Evolutionary conservation across 805 yeast species (phyloP).

Genomic region (Wickerhamomyces ciferrii): DNA sequence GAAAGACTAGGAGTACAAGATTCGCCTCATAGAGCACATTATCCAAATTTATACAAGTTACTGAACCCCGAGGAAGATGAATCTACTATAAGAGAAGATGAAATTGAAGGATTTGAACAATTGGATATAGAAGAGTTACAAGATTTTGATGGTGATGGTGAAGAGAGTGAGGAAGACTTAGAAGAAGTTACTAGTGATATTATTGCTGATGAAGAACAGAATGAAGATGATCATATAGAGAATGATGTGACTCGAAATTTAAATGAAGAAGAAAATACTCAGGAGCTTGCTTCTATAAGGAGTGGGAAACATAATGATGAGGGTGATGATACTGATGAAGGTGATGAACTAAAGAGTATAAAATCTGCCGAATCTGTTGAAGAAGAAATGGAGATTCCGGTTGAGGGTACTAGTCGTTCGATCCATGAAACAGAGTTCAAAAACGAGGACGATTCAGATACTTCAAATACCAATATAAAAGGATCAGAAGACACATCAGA

Average conservation of each 20-base stretch:
- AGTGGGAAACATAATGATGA: too few relatives aligned
- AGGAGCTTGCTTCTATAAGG: too few relatives aligned
- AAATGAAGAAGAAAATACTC: too few relatives aligned
- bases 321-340: background rate
- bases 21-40: slow-evolving; percentile 37
- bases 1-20: slow-evolving; percentile 30
- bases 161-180: slow-evolving; percentile 2
- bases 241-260: slow-evolving; percentile 1
- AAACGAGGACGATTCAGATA: background rate
- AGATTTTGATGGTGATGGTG: slow-evolving; percentile 1
- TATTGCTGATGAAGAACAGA: background rate
- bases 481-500: background rate
- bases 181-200: background rate
- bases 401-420: background rate
- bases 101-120: slow-evolving; percentile 3
- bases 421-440: background rate
- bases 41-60: slow-evolving; percentile 31
- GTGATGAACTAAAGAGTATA: background rate
- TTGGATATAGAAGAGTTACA: background rate
- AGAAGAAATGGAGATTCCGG: background rate
- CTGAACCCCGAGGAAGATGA: slow-evolving; percentile 8
- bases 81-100: slow-evolving; percentile 9
- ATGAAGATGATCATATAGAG: background rate
- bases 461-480: background rate
- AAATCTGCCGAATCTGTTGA: background rate